Evolutionary conservation across 1,284 basidiomycete species (phyloP), one percentile per base, ranked within the genome.

Genomic region (Apiotrichum laibachii): DNA sequence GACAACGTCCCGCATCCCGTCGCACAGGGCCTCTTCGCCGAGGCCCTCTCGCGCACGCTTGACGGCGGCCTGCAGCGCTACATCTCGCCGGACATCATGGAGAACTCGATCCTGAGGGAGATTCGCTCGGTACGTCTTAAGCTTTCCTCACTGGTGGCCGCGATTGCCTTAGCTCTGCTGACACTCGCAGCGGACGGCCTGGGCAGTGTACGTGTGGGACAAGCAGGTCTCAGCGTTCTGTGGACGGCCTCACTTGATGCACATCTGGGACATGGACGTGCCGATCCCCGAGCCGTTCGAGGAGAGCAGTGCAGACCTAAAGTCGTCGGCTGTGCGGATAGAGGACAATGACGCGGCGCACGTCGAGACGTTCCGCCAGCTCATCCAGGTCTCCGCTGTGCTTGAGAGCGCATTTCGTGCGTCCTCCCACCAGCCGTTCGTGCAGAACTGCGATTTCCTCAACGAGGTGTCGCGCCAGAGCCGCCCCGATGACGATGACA

Each of bases 1-100:
- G 64, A 63, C 46, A 61, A 63, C 47, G 37, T 62, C 15, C 64
- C 62, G 2, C 64, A 66, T 31, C 62, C 64, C 0, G 57, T 63
- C 5, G 64, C 64, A 1, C 60, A 62, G 31, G 55, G 57, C 0
- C 21, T 59, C 13, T 50, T 62, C 5, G 60, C 63, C 16, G 63
- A 60, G 15, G 57, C 60, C 1, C 26, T 61, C 5, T 55, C 56
- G 1, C 35, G 60, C 8, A 56, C 54, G 1, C 37, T 59, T 9
- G 60, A 62, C 26, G 60, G 60, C 7, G 60, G 60, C 1, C n/a
- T 62, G n/a, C 60, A 62, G 16, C 39, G 60, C 1, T 45, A 48
- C 5, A 57, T 62, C 1, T 54, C 60, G 2, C 18, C 60, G 6
- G 6, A 31, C 1, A 43, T 56, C 31, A 44, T 53, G 42, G 42